Evolutionary conservation across 345 rosid species (phyloP), one percentile per base, ranked within the genome.

Genomic region (Acer yangbiense): DNA sequence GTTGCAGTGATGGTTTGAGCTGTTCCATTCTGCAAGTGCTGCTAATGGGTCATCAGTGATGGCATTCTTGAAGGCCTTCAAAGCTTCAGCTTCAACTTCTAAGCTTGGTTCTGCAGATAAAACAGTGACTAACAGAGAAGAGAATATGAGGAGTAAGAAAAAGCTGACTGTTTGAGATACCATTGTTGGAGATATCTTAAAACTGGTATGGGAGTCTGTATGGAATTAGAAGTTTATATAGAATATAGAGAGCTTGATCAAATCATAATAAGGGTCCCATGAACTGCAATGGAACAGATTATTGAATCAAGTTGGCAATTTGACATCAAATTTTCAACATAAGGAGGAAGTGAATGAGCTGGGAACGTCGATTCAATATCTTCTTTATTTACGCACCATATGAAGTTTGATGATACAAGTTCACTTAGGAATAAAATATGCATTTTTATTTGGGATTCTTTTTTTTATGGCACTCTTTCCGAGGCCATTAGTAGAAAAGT

Each of bases 11-110:
- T 68, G 94, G 54, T n/a, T 79, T 72, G 83, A 78, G 65, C 77
- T 83, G 6, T 83, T 86, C 98, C 98, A 93, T 55, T 85, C 86
- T 12, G 88, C 85, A 11, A 94, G 85, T 4, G 78, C 86, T 64
- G 81, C 89, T 17, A 86, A 81, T n/a, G 98, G 92, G 76, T 94
- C 97, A 18, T 48, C 39, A 8, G 85, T 82, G 74, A 90, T 77
- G 57, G 81, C 81, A 61, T 77, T 82, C 79, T 88, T 90, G 90
- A 94, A 93, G 54, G 90, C 90, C 41, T 13, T 77, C 64, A 93
- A 76, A 62, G 95, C 94, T 73, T 85, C 91, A 62, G 71, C 67
- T 69, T 91, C 97, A 70, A 81, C 79, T 71, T 83, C 61, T 10
- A 77, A 64, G 85, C 71, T 80, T 71, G 78, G 61, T 75, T 72